phyloP scores from a whole-genome alignment of 768 basidiomycete genomes.

The Boletus patriciae region DNA sequence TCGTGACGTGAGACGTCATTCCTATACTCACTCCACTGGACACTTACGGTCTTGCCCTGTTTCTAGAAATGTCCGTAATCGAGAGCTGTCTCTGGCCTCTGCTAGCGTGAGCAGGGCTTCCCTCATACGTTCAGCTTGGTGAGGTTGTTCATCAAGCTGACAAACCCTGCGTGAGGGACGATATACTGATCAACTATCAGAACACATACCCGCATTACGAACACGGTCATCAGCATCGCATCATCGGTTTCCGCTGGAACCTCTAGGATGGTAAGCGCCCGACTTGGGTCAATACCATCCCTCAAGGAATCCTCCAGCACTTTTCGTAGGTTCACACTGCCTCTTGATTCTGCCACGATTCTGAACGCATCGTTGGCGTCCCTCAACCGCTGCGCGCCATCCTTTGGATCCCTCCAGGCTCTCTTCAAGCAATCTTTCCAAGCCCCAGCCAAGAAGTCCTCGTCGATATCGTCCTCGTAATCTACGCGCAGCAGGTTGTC shows the following conservation, averaged over 20 bases:
- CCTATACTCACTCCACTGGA: background rate
- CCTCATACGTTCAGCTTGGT: constrained; percentile 65
- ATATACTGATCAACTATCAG: background rate
- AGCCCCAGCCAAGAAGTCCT: constrained; percentile 67
- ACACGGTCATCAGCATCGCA: constrained; percentile 72
- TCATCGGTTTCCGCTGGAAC: constrained; percentile 73
- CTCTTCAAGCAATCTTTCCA: constrained; percentile 61
- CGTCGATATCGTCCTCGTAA: constrained; percentile 67
- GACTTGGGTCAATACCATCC: constrained; percentile 61
- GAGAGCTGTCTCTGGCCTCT: constrained; percentile 69
- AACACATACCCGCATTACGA: constrained; percentile 59
- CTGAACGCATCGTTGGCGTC: constrained; percentile 68
- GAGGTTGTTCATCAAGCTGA: constrained; percentile 71
- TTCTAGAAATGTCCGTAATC: constrained; percentile 61
- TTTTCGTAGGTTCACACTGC: constrained; percentile 48
- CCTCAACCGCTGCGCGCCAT: constrained; percentile 48
- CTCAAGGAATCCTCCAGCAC: constrained; percentile 56
- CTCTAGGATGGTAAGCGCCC: constrained; percentile 72
- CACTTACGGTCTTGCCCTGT: constrained; percentile 76
- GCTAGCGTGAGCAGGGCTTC: constrained; percentile 75
- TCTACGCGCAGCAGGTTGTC: constrained; percentile 61
- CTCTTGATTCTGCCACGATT: constrained; percentile 63
- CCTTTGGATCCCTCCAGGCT: constrained; percentile 48
- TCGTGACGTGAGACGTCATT: constrained; percentile 2
- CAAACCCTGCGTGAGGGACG: constrained; percentile 9